Evolutionary conservation across 2,329 filamentous ascomycete species (phyloP).

Genomic region (Aureobasidium melanogenum): DNA sequence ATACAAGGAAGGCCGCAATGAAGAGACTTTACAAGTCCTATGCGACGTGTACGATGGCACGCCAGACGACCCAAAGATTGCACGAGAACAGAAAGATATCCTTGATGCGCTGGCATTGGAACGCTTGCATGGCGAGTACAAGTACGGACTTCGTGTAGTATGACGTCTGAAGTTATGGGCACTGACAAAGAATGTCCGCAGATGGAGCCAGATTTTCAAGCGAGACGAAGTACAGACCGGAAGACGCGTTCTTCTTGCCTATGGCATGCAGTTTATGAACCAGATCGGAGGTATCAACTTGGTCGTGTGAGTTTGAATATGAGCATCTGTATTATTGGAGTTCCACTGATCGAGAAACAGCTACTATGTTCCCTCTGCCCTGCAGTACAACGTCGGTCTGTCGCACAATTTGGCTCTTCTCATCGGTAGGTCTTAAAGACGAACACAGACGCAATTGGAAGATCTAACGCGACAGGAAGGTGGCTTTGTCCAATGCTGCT

Average conservation of each 20-base stretch:
- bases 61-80: constrained; percentile 22
- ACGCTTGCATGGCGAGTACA: constrained; percentile 29
- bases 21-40: constrained; percentile 26
- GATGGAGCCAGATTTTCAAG: constrained; percentile 31
- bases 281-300: constrained; percentile 32
- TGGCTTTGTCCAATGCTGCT: constrained; percentile 33
- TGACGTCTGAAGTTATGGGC: too few relatives aligned
- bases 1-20: constrained; percentile 24
- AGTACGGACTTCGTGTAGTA: not conserved
- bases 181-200: not conserved
- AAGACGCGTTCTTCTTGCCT: constrained; percentile 30
- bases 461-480: constrained; percentile 13
- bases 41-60: constrained; percentile 26
- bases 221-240: constrained; percentile 33
- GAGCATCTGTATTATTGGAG: not conserved
- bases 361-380: constrained; percentile 37
- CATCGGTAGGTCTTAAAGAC: constrained; percentile 22
- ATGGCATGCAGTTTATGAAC: constrained; percentile 33
- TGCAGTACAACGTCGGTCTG: constrained; percentile 40
- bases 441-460: not conserved
- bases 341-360: constrained; percentile 5
- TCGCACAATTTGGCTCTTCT: constrained; percentile 36
- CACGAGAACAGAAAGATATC: constrained; percentile 26
- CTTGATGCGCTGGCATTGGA: constrained; percentile 29
- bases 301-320: constrained; percentile 23